Conservation (phyloP, 352 stramenopile species). For the Pelagophyceae sp. region DNA sequence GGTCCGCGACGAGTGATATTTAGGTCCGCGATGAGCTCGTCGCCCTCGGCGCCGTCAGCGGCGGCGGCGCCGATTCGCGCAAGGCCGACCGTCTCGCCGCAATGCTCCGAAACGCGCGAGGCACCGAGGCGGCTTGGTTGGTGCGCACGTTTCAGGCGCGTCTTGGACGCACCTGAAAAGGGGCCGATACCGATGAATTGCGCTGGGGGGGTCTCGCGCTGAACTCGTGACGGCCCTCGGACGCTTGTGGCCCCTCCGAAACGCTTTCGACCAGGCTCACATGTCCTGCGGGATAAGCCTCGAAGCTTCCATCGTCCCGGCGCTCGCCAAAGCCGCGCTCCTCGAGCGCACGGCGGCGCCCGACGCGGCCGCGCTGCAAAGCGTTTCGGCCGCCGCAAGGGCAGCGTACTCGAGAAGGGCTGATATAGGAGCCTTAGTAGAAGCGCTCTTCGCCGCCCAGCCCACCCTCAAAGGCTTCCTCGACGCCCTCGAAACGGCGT, state of each 20-base stretch:
- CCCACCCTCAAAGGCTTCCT: background rate
- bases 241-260: too few relatives aligned
- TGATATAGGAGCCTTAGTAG: background rate
- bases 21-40: background rate
- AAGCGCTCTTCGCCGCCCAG: background rate
- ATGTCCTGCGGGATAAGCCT: background rate
- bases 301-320: background rate
- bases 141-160: too few relatives aligned
- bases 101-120: background rate
- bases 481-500: background rate
- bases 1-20: too few relatives aligned
- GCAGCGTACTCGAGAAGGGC: background rate
- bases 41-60: background rate
- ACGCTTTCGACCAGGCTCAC: background rate
- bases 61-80: background rate
- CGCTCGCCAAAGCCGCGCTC: background rate
- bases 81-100: background rate
- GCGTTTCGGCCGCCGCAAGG: background rate
- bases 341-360: background rate
- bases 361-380: background rate
- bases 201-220: too few relatives aligned
- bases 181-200: too few relatives aligned
- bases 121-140: too few relatives aligned
- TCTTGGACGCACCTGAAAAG: too few relatives aligned
- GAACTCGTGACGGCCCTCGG: too few relatives aligned